phyloP scores from a whole-genome alignment of 176 grass and related monocot genomes.

The Rhynchospora tenuis region DNA sequence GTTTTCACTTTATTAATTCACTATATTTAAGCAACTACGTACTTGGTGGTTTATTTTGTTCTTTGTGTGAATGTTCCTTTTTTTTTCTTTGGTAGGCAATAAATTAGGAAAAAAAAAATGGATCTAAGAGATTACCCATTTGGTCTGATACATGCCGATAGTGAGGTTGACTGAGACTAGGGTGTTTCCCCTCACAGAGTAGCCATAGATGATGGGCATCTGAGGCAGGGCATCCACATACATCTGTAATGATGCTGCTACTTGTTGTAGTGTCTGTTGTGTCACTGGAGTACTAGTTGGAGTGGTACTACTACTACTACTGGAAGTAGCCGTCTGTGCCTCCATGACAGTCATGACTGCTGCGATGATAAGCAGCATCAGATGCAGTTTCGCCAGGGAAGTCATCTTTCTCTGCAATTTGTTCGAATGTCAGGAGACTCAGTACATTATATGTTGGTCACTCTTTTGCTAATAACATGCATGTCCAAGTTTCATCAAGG shows the following conservation, averaged over 20 bases:
- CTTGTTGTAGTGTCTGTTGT: slow-evolving; percentile 20
- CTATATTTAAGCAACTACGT: too few relatives aligned
- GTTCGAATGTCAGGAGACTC: neutral
- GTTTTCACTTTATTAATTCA: neutral
- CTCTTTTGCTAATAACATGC: neutral
- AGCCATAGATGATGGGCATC: slow-evolving; percentile 46
- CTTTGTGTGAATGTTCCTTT: neutral
- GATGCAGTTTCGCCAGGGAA: neutral
- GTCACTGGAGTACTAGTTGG: neutral
- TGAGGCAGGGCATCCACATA: slow-evolving; percentile 46
- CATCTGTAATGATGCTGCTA: slow-evolving; percentile 40
- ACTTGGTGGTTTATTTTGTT: neutral
- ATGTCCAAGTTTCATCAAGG: neutral
- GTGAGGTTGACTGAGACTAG: slow-evolving; percentile 41
- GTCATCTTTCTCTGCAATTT: neutral
- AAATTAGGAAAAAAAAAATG: neutral
- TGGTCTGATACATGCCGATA: slow-evolving; percentile 51
- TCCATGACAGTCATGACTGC: neutral
- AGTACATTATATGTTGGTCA: neutral
- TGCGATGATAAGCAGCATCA: neutral
- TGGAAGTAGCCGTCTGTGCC: neutral
- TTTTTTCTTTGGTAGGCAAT: neutral
- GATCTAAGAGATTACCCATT: slow-evolving; percentile 29
- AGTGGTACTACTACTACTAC: too few relatives aligned
- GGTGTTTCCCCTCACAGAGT: neutral